Percentiles rank a stretch among this genome's conserved stretches.
phyloP scores from a whole-genome alignment of 306 rosid genomes.

The Lathyrus aphaca region DNA sequence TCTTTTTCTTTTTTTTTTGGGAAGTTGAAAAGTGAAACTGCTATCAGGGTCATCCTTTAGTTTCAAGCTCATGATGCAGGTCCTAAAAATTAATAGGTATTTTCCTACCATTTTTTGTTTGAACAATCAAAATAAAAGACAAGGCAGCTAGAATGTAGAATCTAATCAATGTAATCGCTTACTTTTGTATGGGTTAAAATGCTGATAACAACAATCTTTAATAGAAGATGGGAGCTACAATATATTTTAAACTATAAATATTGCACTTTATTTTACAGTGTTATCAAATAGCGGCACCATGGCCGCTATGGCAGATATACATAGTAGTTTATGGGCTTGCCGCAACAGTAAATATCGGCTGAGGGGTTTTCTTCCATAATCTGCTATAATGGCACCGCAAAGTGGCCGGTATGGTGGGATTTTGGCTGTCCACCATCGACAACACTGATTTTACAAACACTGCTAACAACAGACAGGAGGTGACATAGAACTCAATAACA shows the following conservation, averaged over 20 bases:
- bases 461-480: not conserved
- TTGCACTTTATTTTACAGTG: not conserved
- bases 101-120: constrained; percentile 8
- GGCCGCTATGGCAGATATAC: no score
- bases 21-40: not conserved
- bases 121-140: not conserved
- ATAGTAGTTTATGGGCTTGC: no score
- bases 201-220: not conserved
- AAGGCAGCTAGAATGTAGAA: constrained; percentile 4
- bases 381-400: no score
- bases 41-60: constrained; percentile 8
- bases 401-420: no score
- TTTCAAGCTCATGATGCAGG: constrained; percentile 18
- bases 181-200: not conserved
- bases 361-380: no score
- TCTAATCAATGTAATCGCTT: constrained; percentile 12
- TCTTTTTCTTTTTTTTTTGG: not conserved
- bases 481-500: not conserved
- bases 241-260: not conserved
- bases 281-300: no score
- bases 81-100: not conserved
- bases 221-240: constrained; percentile 6
- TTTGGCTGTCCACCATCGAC: no score
- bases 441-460: not conserved
- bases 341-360: no score